Evolutionary conservation across 1,139 yeast species (phyloP), one percentile per base, ranked within the genome.

Genomic region (Candida sp.): DNA sequence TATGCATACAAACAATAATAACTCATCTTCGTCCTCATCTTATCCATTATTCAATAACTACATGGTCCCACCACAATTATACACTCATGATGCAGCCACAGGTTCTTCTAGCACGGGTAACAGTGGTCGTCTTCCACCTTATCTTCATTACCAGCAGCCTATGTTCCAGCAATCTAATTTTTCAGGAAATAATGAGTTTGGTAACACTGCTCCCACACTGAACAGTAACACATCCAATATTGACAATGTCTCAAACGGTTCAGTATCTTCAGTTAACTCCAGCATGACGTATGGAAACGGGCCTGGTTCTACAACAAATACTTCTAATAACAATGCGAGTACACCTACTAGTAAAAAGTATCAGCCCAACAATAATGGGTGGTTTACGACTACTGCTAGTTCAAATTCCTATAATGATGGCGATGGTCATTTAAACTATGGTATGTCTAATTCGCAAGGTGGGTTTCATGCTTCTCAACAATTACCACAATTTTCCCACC

Each of bases 81-180:
- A 34, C 33, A 36, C 33, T 34, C 35, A 23, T 35, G 45, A 48
- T 8, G 25, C 21, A 12, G 6, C 23, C 15, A 4, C 5, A 15
- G 29, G 25, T 22, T 19, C 29, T 15, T 38, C 39, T 35, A 11
- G 27, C 15, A 22, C 46, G 7, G 8, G 45, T 2, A 36, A 36
- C 22, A 36, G 21, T 27, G 19, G 9, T 19, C 46, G 46, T 36
- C 52, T 45, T 38, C 47, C 55, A 9, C 52, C 53, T 3, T 50
- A 46, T 37, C 52, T 50, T 22, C 57, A 51, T 33, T 50, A 47
- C 22, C 55, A 49, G 19, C 57, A 53, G 35, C 43, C 39, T 15
- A 23, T 46, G n/a, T 25, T 25, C 29, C 34, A 11, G 40, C 12
- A 7, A 35, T 19, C 23, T 11, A 21, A 40, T 12, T 38, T 40